Evolutionary conservation across 1,139 yeast genomes (phyloP).

Genomic region (Geotrichum candidum): DNA sequence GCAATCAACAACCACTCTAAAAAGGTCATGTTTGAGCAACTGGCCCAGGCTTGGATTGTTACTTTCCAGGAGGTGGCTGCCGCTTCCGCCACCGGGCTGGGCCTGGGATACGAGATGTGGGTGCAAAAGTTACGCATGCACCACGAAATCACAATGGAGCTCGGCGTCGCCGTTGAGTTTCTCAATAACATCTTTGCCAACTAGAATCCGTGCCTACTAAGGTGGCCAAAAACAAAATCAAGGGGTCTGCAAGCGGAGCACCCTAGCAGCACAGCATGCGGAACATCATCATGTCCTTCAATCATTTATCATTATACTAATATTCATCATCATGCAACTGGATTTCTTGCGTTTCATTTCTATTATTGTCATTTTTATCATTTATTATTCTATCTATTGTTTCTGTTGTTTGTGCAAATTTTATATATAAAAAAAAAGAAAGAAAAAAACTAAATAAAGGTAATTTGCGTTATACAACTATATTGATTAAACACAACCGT

Average conservation of each 20-base stretch:
- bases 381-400: neutral
- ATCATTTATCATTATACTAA: neutral
- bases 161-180: conserved; percentile 25
- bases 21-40: conserved; percentile 70
- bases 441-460: too few relatives aligned
- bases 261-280: too few relatives aligned
- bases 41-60: conserved; percentile 69
- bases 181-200: conserved; percentile 23
- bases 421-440: too few relatives aligned
- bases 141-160: conserved; percentile 48
- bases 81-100: conserved; percentile 32
- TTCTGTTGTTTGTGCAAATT: neutral
- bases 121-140: conserved; percentile 52
- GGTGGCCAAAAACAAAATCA: too few relatives aligned
- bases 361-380: neutral
- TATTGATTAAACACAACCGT: too few relatives aligned
- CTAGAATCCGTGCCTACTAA: neutral
- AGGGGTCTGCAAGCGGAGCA: too few relatives aligned
- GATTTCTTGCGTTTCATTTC: neutral
- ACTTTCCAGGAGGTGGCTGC: conserved; percentile 47
- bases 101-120: conserved; percentile 49
- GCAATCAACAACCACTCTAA: conserved; percentile 69
- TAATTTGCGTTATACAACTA: too few relatives aligned
- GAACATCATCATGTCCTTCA: neutral
- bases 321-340: neutral